Evolutionary conservation across 345 rosid species (phyloP), one percentile per base, ranked within the genome.

Genomic region (Hypericum perforatum): DNA sequence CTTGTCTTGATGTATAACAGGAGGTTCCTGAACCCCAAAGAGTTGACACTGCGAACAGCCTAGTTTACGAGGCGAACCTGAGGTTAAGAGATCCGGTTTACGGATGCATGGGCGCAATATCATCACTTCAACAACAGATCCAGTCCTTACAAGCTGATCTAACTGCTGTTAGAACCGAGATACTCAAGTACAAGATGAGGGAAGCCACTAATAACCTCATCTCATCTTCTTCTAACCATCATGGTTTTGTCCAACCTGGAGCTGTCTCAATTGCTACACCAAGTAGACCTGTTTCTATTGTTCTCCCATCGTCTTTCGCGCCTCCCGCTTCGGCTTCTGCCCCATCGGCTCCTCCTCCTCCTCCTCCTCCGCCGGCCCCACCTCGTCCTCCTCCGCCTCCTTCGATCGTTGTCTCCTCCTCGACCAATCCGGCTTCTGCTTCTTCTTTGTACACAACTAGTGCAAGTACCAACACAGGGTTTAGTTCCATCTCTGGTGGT

Each of bases 401-500:
- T 16, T 46, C 50, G 50, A 14, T 46, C 8, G 50, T 46, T 46
- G 22, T 46, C 15, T 11, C 50, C 29, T 46, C 50, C 29, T 46
- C 50, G 6, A 12, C 50, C 29, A 22, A 22, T 22, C 8, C 73
- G 54, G 61, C 78, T 39, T 70, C 85, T 37, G 67, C 91, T 60
- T 76, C 82, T 66, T 76, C 84, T 58, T 55, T 74, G 71, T 83
- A 80, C 61, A 60, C 73, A 14, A 80, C 74, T 36, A 70, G 72
- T 2, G 59, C 63, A 48, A 47, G 43, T 5, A 37, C 44, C 47
- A 43, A 64, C 5, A 56, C 74, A 8, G 87, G 81, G 62, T 91
- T 74, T 53, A 76, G 71, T 67, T 66, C 72, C 63, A 81, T 81
- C 69, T 74, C 85, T 22, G 79, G 71, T 65, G 79, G 71, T 65